These are phyloP conservation scores for Hypoxylon trugodes DNA, from an alignment of 495 filamentous ascomycete genomes.

Conservation along the genomic window DNA sequence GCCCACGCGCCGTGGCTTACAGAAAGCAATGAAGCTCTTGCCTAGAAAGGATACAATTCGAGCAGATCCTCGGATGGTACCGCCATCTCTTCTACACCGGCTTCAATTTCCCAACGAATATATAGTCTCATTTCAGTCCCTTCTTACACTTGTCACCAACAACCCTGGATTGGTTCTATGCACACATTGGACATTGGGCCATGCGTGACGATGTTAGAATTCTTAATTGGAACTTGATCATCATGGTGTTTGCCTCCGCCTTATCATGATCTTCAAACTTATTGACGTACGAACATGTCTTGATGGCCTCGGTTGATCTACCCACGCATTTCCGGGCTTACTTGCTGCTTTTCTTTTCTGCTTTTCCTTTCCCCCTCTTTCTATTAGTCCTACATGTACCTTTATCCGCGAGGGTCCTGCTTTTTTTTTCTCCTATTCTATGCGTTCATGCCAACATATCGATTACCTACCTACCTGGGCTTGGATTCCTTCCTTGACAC, in stretches of 20 bases:
- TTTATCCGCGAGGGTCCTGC: constrained; percentile 4
- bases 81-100: background rate
- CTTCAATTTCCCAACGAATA: constrained; percentile 7
- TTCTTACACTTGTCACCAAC: constrained; percentile 8
- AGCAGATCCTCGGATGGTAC: constrained; percentile 1
- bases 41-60: background rate
- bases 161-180: constrained; percentile 20
- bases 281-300: constrained; percentile 10
- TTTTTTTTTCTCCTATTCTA: constrained; percentile 8
- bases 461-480: constrained; percentile 16
- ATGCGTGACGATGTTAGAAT: constrained; percentile 15
- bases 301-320: constrained; percentile 3
- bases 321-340: background rate
- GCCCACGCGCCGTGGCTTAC: too few species aligned
- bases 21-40: background rate
- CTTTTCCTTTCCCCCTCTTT: constrained; percentile 21
- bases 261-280: constrained; percentile 21
- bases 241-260: constrained; percentile 9
- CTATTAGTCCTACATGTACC: constrained; percentile 4
- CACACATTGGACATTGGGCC: constrained; percentile 13
- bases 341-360: constrained; percentile 1
- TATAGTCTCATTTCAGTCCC: background rate
- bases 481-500: constrained; percentile 18
- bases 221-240: constrained; percentile 21
- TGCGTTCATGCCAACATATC: constrained; percentile 22